Percentiles rank a stretch among this genome's conserved stretches.
These are phyloP conservation scores for Aspergillus amoenus DNA, from an alignment of 2,329 filamentous ascomycete genomes.

Conservation along the genomic window DNA sequence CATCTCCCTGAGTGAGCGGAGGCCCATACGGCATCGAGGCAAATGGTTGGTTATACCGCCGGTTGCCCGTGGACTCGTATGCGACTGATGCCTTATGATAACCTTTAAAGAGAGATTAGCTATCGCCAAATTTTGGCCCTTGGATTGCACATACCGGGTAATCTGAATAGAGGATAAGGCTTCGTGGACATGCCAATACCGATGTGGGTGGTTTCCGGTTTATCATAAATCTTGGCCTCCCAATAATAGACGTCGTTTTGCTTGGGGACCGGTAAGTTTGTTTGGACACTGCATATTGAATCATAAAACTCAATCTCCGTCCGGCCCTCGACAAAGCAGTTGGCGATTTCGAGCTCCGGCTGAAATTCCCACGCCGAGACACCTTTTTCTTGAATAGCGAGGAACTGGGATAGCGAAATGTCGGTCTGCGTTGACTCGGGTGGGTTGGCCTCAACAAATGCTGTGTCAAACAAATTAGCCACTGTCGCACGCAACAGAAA, in stretches of 20 bases:
- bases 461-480: slow-evolving; percentile 47
- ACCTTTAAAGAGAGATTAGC: slow-evolving; percentile 51
- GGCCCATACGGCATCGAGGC: slow-evolving; percentile 76
- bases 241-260: slow-evolving; percentile 99
- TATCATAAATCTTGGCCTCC: slow-evolving; percentile 98
- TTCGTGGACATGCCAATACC: slow-evolving; percentile 96
- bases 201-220: slow-evolving; percentile 82
- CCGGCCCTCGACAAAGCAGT: slow-evolving; percentile 94
- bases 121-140: neutral
- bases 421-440: slow-evolving; percentile 95
- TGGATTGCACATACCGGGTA: slow-evolving; percentile 69
- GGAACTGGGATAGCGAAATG: slow-evolving; percentile 94
- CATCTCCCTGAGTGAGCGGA: slow-evolving; percentile 85
- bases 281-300: slow-evolving; percentile 94
- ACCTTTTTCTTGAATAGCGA: slow-evolving; percentile 98
- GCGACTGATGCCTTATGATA: slow-evolving; percentile 91
- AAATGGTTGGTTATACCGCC: slow-evolving; percentile 93
- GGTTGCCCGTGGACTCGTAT: slow-evolving; percentile 82
- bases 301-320: slow-evolving; percentile 99
- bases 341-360: slow-evolving; percentile 96
- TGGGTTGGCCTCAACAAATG: slow-evolving; percentile 89
- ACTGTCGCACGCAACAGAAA: neutral
- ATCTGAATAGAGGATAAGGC: slow-evolving; percentile 88
- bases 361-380: slow-evolving; percentile 99
- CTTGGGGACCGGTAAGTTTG: slow-evolving; percentile 93